Base-by-base conservation (phyloP, 2,329 filamentous ascomycete genomes). In the Monosporascus sp. region DNA sequence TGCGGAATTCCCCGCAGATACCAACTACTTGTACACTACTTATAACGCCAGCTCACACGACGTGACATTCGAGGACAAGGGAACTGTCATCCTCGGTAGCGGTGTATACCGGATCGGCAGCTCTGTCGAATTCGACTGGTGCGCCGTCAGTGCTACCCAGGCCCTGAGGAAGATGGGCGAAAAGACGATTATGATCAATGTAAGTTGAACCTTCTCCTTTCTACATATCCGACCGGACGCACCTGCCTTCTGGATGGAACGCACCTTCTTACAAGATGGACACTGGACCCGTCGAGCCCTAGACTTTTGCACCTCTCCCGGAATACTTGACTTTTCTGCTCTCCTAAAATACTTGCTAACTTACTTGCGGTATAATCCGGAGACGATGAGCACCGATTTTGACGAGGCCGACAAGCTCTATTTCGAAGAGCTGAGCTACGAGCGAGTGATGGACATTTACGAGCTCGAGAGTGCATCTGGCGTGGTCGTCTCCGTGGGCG, bases 121-220 rank as follows among this genome's bases (percentile, higher is more conserved):
- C 75, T 97, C 92, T 7, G 94, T 99, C 50, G 94, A 99, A 74
- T 99, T 99, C 69, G 93, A 99, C 74, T 97, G 93, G 93, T 97
- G 93, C 70, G 91, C 92, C 59, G 91, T 97, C 57, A 94, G 91
- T 66, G 89, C 91, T 59, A 92, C 91, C 11, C 81, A 90, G 58
- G 89, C 91, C 43, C 80, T 97, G 58, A 85, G 86, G 65, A 79
- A 87, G 56, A 90, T 96, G 79, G 92, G 91, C 62, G 88, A 96
- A 79, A 97, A 97, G 85, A 97, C 94, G 31, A 85, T 96, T 54
- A 96, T 97, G 90, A 94, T 99, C 67, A 97, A 97, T 67, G 79
- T 82, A 73, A 78, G 78, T 74, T 52, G 43, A 52, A 38, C n/a
- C 37, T 48, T 20, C 62, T 52, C 44, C n/a, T 16, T 27, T 55